These are phyloP conservation scores for Chrysopogon serrulatus DNA, from an alignment of 176 grass and related monocot genomes.

Conservation along the genomic window DNA sequence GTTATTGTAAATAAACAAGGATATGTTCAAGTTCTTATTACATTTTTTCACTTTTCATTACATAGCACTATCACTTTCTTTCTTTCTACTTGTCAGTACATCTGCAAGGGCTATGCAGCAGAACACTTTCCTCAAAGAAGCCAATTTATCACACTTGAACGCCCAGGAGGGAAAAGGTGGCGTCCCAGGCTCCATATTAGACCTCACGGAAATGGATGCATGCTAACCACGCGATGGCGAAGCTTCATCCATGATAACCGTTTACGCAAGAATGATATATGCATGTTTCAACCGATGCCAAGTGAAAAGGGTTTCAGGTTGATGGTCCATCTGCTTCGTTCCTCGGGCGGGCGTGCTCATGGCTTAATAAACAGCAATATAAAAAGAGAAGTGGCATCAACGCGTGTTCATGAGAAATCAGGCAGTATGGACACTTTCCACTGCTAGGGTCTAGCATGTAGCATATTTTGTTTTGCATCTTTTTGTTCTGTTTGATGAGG, in stretches of 20 bases:
- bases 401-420: not conserved
- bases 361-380: not conserved
- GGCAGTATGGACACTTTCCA: not conserved
- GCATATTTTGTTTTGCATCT: not conserved
- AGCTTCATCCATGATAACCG: not conserved
- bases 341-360: not conserved
- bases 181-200: not conserved
- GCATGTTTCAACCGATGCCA: not conserved
- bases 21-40: not conserved
- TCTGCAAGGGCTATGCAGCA: not conserved
- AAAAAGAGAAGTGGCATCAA: not conserved
- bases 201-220: not conserved
- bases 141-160: not conserved
- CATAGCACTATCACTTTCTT: too few relatives aligned
- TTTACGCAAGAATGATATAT: not conserved
- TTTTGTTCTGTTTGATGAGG: not conserved
- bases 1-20: not conserved
- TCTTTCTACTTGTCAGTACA: not conserved
- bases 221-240: not conserved
- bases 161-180: not conserved
- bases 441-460: not conserved
- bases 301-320: not conserved
- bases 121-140: not conserved
- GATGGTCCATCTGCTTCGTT: not conserved
- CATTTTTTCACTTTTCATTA: too few relatives aligned